phyloP scores from a whole-genome alignment of 768 basidiomycete genomes.

The Obba rivulosa region DNA sequence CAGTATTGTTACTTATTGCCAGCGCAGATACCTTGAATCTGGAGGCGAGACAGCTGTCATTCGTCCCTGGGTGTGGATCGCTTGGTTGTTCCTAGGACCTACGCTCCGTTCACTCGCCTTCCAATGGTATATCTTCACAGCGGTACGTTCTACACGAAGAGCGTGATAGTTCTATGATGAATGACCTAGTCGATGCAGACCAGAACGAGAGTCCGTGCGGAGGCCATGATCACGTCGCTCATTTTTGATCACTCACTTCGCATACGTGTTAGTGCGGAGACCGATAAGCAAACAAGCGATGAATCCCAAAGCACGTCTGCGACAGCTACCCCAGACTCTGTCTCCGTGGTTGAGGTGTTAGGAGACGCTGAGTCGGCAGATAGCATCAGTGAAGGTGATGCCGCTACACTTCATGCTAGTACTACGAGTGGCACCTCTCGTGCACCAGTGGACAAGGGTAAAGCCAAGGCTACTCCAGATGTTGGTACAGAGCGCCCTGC shows the following conservation, averaged over 20 bases:
- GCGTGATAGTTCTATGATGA: too few relatives aligned
- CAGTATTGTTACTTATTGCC: background rate
- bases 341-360: background rate
- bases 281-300: background rate
- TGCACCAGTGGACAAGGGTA: too few relatives aligned
- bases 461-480: too few relatives aligned
- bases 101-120: slow-evolving; percentile 36
- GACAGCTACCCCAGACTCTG: background rate
- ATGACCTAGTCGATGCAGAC: slow-evolving; percentile 21
- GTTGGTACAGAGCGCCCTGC: too few relatives aligned
- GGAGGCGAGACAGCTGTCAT: slow-evolving; percentile 42
- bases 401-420: too few relatives aligned
- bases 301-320: too few relatives aligned
- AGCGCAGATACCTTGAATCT: slow-evolving; percentile 51
- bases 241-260: slow-evolving; percentile 52
- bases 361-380: background rate
- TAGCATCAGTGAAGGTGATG: background rate
- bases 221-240: slow-evolving; percentile 45
- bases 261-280: slow-evolving; percentile 51
- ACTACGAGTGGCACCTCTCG: too few relatives aligned
- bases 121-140: slow-evolving; percentile 44
- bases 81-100: slow-evolving; percentile 44
- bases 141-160: slow-evolving; percentile 11
- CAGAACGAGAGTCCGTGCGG: slow-evolving; percentile 39
- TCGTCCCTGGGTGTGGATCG: slow-evolving; percentile 68